A percentile compares a stretch with the other conserved stretches of the same genome.
Conservation (phyloP, 495 filamentous ascomycete genomes). For the Schizothecium vesticola region DNA sequence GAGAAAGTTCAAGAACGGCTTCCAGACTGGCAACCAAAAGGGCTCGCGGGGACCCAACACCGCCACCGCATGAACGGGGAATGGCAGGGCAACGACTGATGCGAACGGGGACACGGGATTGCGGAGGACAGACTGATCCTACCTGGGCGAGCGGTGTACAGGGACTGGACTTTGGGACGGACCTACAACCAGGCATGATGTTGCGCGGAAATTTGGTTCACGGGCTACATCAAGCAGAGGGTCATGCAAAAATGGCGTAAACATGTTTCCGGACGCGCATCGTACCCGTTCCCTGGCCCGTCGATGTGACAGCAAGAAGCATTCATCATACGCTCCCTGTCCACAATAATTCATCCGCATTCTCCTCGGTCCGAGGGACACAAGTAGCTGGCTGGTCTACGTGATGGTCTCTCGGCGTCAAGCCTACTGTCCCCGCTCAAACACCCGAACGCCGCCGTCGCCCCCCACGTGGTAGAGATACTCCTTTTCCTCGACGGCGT, state of each 20-base stretch:
- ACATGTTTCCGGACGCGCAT: constrained; percentile 21
- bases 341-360: not conserved
- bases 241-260: constrained; percentile 32
- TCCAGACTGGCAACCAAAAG: constrained; percentile 86
- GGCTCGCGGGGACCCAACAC: constrained; percentile 61
- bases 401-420: not conserved
- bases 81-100: constrained; percentile 24
- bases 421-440: constrained; percentile 59
- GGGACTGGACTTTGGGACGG: constrained; percentile 27
- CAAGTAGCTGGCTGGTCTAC: not conserved
- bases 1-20: constrained; percentile 91
- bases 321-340: not conserved
- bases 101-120: constrained; percentile 12
- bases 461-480: constrained; percentile 72
- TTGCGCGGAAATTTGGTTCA: constrained; percentile 28
- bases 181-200: constrained; percentile 24
- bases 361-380: not conserved
- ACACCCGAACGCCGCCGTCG: constrained; percentile 74
- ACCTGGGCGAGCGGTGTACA: constrained; percentile 32
- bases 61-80: constrained; percentile 18
- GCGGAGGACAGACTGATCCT: constrained; percentile 22
- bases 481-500: constrained; percentile 56
- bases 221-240: constrained; percentile 27
- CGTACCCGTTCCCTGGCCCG: not conserved
- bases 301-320: not conserved